Evolutionary conservation across 2,329 filamentous ascomycete genomes (phyloP).

Genomic region (Periconia macrospinosa): DNA sequence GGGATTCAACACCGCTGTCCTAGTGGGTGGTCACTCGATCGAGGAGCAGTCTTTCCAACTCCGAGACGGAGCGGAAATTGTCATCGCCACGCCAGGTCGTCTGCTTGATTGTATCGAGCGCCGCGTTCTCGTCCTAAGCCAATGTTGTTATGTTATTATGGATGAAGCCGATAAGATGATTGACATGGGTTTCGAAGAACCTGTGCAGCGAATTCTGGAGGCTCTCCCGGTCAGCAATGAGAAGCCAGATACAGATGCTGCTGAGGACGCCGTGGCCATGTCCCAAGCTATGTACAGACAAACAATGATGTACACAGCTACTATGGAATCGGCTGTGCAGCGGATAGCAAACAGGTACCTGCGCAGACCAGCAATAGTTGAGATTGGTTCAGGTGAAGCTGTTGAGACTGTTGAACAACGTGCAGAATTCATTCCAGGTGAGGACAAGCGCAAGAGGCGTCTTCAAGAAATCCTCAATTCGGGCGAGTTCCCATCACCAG

Average conservation of each 20-base stretch:
- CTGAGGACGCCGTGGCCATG: slow-evolving; percentile 87
- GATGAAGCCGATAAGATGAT: slow-evolving; percentile 99
- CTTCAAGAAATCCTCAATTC: slow-evolving; percentile 86
- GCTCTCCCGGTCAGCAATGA: slow-evolving; percentile 90
- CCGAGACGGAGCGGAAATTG: slow-evolving; percentile 91
- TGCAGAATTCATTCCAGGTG: slow-evolving; percentile 85
- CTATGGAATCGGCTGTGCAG: slow-evolving; percentile 91
- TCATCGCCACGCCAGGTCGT: slow-evolving; percentile 97
- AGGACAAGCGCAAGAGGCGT: slow-evolving; percentile 96
- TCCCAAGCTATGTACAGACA: slow-evolving; percentile 83
- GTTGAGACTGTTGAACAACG: slow-evolving; percentile 98
- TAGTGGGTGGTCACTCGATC: slow-evolving; percentile 94
- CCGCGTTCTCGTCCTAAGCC: slow-evolving; percentile 85
- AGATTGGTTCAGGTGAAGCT: slow-evolving; percentile 90
- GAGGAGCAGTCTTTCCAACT: slow-evolving; percentile 92
- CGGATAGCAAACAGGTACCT: slow-evolving; percentile 97
- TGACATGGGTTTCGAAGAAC: slow-evolving; percentile 95
- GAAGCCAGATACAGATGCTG: slow-evolving; percentile 91
- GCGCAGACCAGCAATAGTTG: slow-evolving; percentile 87
- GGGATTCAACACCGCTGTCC: slow-evolving; percentile 92
- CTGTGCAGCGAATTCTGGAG: slow-evolving; percentile 95
- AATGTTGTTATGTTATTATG: slow-evolving; percentile 99
- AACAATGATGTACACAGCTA: slow-evolving; percentile 99
- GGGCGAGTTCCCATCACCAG: slow-evolving; percentile 79
- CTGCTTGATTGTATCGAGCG: slow-evolving; percentile 96